Base-by-base conservation (phyloP, 2,329 filamentous ascomycete genomes). In the Alternaria sp. region DNA sequence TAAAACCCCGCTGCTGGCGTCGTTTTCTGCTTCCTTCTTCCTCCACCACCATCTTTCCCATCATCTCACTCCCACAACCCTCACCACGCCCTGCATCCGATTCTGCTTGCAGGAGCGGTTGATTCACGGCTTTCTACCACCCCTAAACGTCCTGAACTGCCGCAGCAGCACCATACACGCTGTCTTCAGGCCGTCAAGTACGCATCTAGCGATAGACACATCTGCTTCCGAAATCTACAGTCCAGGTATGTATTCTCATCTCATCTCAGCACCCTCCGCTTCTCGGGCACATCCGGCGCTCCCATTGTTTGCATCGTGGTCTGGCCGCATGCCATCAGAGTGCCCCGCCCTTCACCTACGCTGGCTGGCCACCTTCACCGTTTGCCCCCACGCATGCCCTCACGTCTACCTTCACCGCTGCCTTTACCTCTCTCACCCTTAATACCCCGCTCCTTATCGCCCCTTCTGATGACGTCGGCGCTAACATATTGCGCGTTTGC, bases 401-500 rank as follows among this genome's bases (percentile, higher is more conserved):
- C 30, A 37, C 30, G 20, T 46, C 30, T 12, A 45, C 43, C 33
- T 37, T 47, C 46, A 45, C 53, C 54, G 50, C 45, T 60, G 54
- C 54, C 61, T 58, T 58, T 33, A 43, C 58, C 30, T 56, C 11
- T 58, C 59, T 66, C 45, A 67, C 56, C 51, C 11, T 51, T 46
- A 6, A 43, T 65, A 50, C 51, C 47, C 43, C 46, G 26, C 57
- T n/a, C 15, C 47, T 43, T 56, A 49, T 50, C 25, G 47, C 26
- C 25, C 55, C 53, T 49, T 49, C 14, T 28, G 14, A 37, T 3
- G 23, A 41, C 43, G 54, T 66, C 61, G 26, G 25, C 54, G 53
- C 65, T 70, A 62, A 68, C 45, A 62, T 25, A n/a, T 57, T 43
- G 53, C 46, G 20, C 33, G 46, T 69, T 64, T 62, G 55, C 61